A percentile compares a stretch with the other conserved stretches of the same genome.
These are phyloP conservation scores for Penicillium hesseltinei DNA, from an alignment of 2,329 filamentous ascomycete species.

Conservation along the genomic window DNA sequence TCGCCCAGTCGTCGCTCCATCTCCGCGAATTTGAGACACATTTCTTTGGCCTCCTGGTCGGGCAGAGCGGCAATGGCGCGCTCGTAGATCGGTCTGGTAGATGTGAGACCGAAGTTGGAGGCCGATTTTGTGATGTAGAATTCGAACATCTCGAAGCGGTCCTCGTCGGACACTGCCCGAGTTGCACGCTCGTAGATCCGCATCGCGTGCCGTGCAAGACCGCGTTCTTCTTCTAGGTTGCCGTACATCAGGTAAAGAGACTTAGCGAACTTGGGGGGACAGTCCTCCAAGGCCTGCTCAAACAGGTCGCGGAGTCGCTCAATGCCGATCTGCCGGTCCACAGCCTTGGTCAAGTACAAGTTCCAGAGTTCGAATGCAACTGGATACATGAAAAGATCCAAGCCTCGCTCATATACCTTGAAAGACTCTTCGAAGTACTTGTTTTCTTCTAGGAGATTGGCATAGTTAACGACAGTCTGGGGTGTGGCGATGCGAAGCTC, in stretches of 20 bases:
- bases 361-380: conserved; percentile 99
- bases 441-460: conserved; percentile 90
- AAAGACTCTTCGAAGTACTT: conserved; percentile 96
- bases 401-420: conserved; percentile 92
- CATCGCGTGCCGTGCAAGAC: conserved; percentile 94
- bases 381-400: conserved; percentile 98
- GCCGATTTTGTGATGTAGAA: conserved; percentile 99
- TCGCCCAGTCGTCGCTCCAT: conserved; percentile 91
- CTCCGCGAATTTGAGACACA: conserved; percentile 98
- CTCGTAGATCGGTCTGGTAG: conserved; percentile 93
- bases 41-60: conserved; percentile 87
- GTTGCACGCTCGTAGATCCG: conserved; percentile 98
- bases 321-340: conserved; percentile 93
- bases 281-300: conserved; percentile 93
- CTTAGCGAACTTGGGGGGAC: conserved; percentile 93
- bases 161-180: conserved; percentile 88
- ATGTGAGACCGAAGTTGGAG: conserved; percentile 94
- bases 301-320: conserved; percentile 92
- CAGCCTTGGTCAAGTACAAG: conserved; percentile 92
- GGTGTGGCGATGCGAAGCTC: conserved; percentile 96
- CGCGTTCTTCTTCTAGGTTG: conserved; percentile 91
- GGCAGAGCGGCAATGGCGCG: conserved; percentile 90
- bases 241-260: conserved; percentile 97
- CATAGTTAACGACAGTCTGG: conserved; percentile 97
- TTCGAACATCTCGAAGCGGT: conserved; percentile 96